A percentile compares a stretch with the other conserved stretches of the same genome.
phyloP scores from a whole-genome alignment of 345 rosid genomes.

The Salix arbutifolia region DNA sequence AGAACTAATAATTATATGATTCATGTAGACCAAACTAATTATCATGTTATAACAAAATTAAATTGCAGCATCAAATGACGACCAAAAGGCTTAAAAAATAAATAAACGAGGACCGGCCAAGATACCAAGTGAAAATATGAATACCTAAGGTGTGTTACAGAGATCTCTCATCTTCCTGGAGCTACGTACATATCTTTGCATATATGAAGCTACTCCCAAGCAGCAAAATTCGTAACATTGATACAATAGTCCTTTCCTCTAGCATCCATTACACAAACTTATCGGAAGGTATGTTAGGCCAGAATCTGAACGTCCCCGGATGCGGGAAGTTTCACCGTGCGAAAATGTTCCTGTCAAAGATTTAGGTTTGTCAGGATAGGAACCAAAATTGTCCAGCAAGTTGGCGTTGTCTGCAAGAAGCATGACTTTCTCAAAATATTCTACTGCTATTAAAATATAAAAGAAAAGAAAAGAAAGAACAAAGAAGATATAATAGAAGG shows the following conservation, averaged over 20 bases:
- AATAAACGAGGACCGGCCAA: background rate
- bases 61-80: background rate
- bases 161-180: background rate
- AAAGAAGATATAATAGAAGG: background rate
- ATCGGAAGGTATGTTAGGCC: constrained; percentile 70
- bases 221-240: constrained; percentile 34
- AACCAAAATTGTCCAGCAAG: constrained; percentile 35
- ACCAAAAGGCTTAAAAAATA: background rate
- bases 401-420: constrained; percentile 46
- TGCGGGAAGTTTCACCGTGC: constrained; percentile 49
- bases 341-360: constrained; percentile 65
- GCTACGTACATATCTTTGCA: background rate
- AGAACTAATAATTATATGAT: background rate
- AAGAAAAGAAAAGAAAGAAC: too few relatives aligned
- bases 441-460: too few relatives aligned
- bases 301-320: constrained; percentile 60
- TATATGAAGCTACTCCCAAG: background rate
- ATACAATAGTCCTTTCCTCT: constrained; percentile 53
- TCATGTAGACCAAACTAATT: background rate
- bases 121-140: background rate
- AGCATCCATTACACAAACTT: constrained; percentile 41
- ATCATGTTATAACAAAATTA: background rate
- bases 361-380: constrained; percentile 42
- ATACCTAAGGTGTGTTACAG: background rate
- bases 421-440: constrained; percentile 33